Base-by-base conservation (phyloP, 805 yeast species). In the Pichia nakasei region DNA sequence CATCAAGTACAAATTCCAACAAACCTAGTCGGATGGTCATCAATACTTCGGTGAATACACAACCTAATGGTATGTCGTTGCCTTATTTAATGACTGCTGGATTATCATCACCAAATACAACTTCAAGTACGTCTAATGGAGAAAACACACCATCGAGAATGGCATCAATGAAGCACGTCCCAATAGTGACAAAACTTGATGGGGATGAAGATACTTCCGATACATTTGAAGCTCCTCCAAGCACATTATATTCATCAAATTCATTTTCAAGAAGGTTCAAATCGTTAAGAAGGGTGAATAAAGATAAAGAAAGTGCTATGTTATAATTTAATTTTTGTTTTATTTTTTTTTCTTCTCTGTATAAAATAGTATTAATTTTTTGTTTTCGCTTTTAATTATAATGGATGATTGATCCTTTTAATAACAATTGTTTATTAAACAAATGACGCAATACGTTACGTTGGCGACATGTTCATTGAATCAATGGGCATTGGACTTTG, bases 401-500 rank as follows among this genome's bases (percentile, higher is more conserved):
- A 11, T 11, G 12, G 9, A 27, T 27, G 13, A 11, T 11, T 5
- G 13, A 11, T 27, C 5, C 6, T 27, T n/a, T 27, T 29, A 12
- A 24, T 24, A 4, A 24, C 26, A 24, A 4, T 29, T 29, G 8
- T 15, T 15, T 29, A n/a, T 29, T 13, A n/a, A n/a, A 32, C 35
- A 8, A 24, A 89, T 89, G 96, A 89, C 94, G 1, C 93, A 86
- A 43, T 73, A 83, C 45, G 80, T 89, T 39, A 91, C 97, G 0
- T 68, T 91, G 32, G 89, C 97, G 1, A 89, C 97, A 1, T 91
- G 97, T 65, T 87, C 89, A 55, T 72, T 93, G 51, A 93, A 93
- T 67, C 99, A 93, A 73, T 93, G 99, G 99, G 96, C 98, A 0
- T 70, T 93, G 43, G 99, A 93, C 61, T 93, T 87, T 62, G 97